A percentile compares a stretch with the other conserved stretches of the same genome.
phyloP scores from a whole-genome alignment of 2,329 filamentous ascomycete genomes.

The Diplocarpon mali region DNA sequence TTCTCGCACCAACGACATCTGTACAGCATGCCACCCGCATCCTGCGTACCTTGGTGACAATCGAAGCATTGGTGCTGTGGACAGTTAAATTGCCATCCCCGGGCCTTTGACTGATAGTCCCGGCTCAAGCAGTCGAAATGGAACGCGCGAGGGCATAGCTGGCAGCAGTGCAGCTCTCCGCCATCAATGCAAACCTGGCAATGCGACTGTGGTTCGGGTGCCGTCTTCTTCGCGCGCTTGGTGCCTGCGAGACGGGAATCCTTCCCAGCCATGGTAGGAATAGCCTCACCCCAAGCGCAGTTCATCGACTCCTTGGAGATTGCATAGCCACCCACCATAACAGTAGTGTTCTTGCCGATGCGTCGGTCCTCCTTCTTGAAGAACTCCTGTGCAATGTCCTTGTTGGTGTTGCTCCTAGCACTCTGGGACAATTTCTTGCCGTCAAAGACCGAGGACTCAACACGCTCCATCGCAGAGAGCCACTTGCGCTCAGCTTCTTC shows the following conservation, averaged over 20 bases:
- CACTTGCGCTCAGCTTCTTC: constrained; percentile 42
- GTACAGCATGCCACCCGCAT: constrained; percentile 33
- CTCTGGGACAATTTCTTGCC: constrained; percentile 38
- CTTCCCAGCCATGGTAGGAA: constrained; percentile 45
- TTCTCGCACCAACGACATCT: constrained; percentile 44
- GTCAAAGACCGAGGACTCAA: constrained; percentile 46
- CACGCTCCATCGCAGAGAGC: constrained; percentile 43
- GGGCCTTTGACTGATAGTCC: constrained; percentile 32
- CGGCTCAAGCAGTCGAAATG: constrained; percentile 39
- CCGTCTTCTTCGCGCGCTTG: constrained; percentile 36
- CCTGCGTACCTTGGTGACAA: constrained; percentile 39
- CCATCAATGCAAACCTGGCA: constrained; percentile 42
- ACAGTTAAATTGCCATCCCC: constrained; percentile 39
- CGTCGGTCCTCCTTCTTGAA: constrained; percentile 36
- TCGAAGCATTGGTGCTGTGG: constrained; percentile 43
- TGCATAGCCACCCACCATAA: constrained; percentile 43
- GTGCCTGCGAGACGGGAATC: constrained; percentile 39
- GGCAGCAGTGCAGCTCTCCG: constrained; percentile 37
- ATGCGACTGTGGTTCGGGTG: constrained; percentile 36
- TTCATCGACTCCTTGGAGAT: constrained; percentile 44
- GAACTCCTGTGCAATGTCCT: constrained; percentile 30
- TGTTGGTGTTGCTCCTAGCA: constrained; percentile 22
- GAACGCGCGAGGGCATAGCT: constrained; percentile 42
- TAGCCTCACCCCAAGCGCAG: constrained; percentile 44
- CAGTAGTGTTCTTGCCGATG: constrained; percentile 44